Base-by-base conservation (phyloP, 176 grass and related monocot genomes). In the Triticum monococcum region DNA sequence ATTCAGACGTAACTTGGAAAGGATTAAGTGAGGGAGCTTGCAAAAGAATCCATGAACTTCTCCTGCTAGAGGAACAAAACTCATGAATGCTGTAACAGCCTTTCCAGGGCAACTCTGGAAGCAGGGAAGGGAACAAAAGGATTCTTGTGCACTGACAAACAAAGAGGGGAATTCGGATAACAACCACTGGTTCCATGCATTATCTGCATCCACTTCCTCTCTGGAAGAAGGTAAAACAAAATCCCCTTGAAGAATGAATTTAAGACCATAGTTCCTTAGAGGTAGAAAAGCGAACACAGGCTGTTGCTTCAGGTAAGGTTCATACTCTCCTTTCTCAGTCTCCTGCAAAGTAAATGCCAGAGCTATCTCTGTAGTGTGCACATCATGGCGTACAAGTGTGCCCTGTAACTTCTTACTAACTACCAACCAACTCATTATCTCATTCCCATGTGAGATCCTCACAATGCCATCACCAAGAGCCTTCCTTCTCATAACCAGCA, bases 131-230 rank as follows among this genome's bases (percentile, higher is more conserved):
- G 83, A 85, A 88, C 89, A 96, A 88, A 98, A 96, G 35, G 91
- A 91, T 91, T 88, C 88, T 83, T 88, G 82, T 24, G 93, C 86
- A 75, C 82, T 84, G 30, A 98, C 72, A 83, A 98, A 96, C 65
- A 98, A 84, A 86, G 89, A 79, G 57, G 96, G 96, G 41, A 92
- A 94, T 87, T 98, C 93, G 16, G 96, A 95, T 59, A 98, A 41
- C 70, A 98, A 90, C 96, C 96, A 98, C 69, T 98, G 96, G 65
- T 98, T 98, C 96, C 96, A 98, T 72, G 93, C 90, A 88, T 89
- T 98, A 76, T 98, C 92, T n/a, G 91, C 88, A 89, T 98, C 96
- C 50, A 98, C 96, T 88, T 98, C 96, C 72, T 98, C 96, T 89
- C 96, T 95, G 26, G 96, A 98, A 91, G 96, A 94, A 82, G 96